Conservation (phyloP, 2,329 filamentous ascomycete species). For the Cytospora piceae region DNA sequence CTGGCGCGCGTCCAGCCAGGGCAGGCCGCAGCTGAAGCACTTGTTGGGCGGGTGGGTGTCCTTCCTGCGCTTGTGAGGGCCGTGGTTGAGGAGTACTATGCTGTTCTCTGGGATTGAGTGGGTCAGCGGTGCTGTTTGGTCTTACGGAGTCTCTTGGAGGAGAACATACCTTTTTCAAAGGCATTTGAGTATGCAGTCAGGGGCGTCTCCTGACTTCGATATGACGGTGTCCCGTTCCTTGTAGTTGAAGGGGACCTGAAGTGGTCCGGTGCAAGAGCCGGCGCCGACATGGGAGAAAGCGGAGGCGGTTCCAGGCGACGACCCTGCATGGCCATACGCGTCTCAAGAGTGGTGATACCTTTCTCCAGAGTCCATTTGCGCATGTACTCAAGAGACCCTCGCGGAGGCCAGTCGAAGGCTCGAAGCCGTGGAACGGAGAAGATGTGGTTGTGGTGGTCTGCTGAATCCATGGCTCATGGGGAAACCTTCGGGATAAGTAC, state of each 20-base stretch:
- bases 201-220: too few relatives aligned
- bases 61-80: background rate
- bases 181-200: background rate
- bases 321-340: slow-evolving; percentile 3
- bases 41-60: slow-evolving; percentile 3
- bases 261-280: background rate
- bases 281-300: slow-evolving; percentile 11
- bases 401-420: slow-evolving; percentile 5
- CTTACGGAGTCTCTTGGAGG: background rate
- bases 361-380: slow-evolving; percentile 16
- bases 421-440: background rate
- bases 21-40: slow-evolving; percentile 24
- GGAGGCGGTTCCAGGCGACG: slow-evolving; percentile 7
- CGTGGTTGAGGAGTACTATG: background rate
- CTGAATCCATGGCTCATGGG: background rate
- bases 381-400: slow-evolving; percentile 2
- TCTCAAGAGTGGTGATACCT: slow-evolving; percentile 15
- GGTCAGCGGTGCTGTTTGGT: background rate
- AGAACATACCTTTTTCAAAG: background rate
- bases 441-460: background rate
- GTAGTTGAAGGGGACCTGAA: background rate
- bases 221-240: background rate
- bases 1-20: slow-evolving; percentile 10
- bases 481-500: background rate
- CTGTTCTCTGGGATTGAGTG: background rate